Evolutionary conservation across 2,329 filamentous ascomycete genomes (phyloP), one percentile per base, ranked within the genome.

Genomic region (Cercospora sesami): DNA sequence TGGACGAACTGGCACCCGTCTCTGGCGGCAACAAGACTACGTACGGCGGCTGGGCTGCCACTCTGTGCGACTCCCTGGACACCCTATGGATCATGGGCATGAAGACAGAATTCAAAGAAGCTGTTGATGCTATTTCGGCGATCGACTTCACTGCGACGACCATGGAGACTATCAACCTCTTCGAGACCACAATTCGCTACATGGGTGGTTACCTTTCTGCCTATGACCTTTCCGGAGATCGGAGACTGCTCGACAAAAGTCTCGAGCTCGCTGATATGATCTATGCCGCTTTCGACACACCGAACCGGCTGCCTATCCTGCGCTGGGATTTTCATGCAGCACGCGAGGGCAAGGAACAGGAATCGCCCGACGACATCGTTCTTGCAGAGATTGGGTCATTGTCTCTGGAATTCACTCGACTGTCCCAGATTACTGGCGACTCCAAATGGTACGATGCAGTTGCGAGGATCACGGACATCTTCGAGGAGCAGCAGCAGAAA

Each of bases 11-110:
- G 8, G 84, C 81, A 23, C 94, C 94, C 1, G 45, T 77, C 16
- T 86, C 87, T 18, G 89, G 88, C 63, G 82, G 81, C 21, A 88
- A 83, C 71, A 87, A 87, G 30, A 91, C 97, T 75, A 91, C 92
- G 0, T 97, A 97, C 78, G 94, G 92, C 76, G 92, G 91, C 58
- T 96, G 93, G 93, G 91, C 91, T 23, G 93, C 93, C n/a, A 95
- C 93, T 0, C 79, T 96, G 68, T 91, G 96, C 16, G 93, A 96
- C 81, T 83, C 87, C 1, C 81, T 94, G 57, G 90, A 92, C 75
- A 88, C 87, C 21, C 81, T 92, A 14, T 92, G 89, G 89, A 89
- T 92, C 71, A 88, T 91, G 86, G 89, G 85, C 3, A 73, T 91
- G 75, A 84, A 84, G 69, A 81, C 86, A 0, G 89, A 92, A 67